These are phyloP conservation scores for Metschnikowia anglica DNA, from an alignment of 805 yeast genomes.

Conservation along the genomic window DNA sequence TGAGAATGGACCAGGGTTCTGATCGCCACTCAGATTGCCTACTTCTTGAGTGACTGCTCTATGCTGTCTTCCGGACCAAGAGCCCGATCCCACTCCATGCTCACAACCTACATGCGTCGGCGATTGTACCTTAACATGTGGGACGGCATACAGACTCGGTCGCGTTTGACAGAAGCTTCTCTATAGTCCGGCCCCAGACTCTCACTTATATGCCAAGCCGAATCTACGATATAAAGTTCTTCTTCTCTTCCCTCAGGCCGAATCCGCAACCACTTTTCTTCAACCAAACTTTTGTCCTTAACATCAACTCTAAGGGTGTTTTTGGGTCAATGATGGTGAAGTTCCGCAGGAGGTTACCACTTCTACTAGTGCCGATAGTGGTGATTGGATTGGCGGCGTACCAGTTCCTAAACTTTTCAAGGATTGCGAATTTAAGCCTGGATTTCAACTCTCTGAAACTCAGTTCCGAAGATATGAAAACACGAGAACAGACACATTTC, in stretches of 20 bases:
- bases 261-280: too few relatives aligned
- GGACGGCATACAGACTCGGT: background rate
- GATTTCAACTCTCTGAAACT: conserved; percentile 3
- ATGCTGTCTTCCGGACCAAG: too few relatives aligned
- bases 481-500: conserved; percentile 16
- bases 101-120: background rate
- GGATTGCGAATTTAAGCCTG: background rate
- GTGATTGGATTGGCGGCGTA: conserved; percentile 5
- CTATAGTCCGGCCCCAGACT: background rate
- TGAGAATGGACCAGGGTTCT: too few relatives aligned
- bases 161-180: background rate
- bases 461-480: conserved; percentile 8
- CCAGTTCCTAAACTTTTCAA: conserved; percentile 3
- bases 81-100: background rate
- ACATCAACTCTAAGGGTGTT: background rate
- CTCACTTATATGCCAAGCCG: background rate
- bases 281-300: background rate
- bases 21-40: too few relatives aligned
- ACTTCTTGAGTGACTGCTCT: too few relatives aligned
- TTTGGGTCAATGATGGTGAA: background rate
- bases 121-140: background rate
- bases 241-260: too few relatives aligned
- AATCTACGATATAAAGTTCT: background rate
- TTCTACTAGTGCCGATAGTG: conserved; percentile 7
- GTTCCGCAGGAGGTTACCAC: conserved; percentile 5